phyloP scores from a whole-genome alignment of 2,329 filamentous ascomycete species.

The Whalleya microplaca region DNA sequence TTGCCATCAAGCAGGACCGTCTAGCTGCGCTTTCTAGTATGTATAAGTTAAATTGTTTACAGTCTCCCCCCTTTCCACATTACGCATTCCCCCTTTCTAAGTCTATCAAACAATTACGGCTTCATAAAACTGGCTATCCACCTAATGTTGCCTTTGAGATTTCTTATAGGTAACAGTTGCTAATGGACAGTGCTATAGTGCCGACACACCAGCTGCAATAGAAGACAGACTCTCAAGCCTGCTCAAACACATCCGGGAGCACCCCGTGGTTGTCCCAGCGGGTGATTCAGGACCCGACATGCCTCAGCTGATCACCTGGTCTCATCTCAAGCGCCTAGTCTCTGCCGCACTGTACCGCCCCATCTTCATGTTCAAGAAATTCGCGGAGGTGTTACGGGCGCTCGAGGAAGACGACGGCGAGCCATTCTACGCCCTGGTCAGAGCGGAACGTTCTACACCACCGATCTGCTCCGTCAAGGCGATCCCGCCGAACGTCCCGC shows the following conservation, averaged over 20 bases:
- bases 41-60: not conserved
- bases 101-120: not conserved
- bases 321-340: slow-evolving; percentile 48
- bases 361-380: slow-evolving; percentile 43
- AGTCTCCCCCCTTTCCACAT: not conserved
- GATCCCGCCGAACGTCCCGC: slow-evolving; percentile 39
- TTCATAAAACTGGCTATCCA: not conserved
- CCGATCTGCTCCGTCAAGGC: slow-evolving; percentile 37
- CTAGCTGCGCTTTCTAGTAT: slow-evolving; percentile 48
- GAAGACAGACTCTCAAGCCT: slow-evolving; percentile 44
- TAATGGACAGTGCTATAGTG: slow-evolving; percentile 7
- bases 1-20: slow-evolving; percentile 56
- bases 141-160: too few relatives aligned
- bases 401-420: slow-evolving; percentile 49
- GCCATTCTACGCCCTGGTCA: slow-evolving; percentile 45
- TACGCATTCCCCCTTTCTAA: not conserved
- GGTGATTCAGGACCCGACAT: slow-evolving; percentile 41
- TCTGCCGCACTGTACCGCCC: slow-evolving; percentile 50
- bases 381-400: slow-evolving; percentile 48
- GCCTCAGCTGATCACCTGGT: slow-evolving; percentile 55
- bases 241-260: slow-evolving; percentile 44
- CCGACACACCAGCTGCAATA: slow-evolving; percentile 42
- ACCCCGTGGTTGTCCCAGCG: slow-evolving; percentile 48
- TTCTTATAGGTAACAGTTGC: not conserved
- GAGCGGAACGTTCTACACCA: slow-evolving; percentile 8